Conservation (phyloP, 2,329 filamentous ascomycete genomes). For the Chrysosphaeria jannelii region DNA sequence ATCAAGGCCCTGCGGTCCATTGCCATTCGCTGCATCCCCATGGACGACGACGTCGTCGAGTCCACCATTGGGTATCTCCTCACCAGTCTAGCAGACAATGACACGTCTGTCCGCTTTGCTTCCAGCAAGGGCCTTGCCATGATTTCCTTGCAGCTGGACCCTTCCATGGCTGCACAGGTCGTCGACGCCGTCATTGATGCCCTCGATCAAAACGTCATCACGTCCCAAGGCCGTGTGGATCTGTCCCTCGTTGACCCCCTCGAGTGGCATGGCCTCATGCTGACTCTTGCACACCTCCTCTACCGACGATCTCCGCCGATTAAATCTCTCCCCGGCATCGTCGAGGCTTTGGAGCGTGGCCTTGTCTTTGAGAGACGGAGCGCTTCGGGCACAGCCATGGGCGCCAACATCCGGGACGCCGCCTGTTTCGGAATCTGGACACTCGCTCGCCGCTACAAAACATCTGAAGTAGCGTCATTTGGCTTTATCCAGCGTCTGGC, state of each 20-base stretch:
- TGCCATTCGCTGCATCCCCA: slow-evolving; percentile 20
- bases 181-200: slow-evolving; percentile 61
- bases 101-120: slow-evolving; percentile 70
- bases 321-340: slow-evolving; percentile 36
- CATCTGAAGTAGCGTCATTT: slow-evolving; percentile 39
- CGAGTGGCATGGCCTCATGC: slow-evolving; percentile 74
- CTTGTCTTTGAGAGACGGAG: slow-evolving; percentile 72
- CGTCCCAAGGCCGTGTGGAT: slow-evolving; percentile 12
- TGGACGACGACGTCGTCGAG: slow-evolving; percentile 34
- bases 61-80: slow-evolving; percentile 58
- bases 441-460: slow-evolving; percentile 60
- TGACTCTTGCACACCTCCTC: slow-evolving; percentile 63
- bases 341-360: slow-evolving; percentile 49
- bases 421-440: slow-evolving; percentile 95
- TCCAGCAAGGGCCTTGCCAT: slow-evolving; percentile 82
- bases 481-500: slow-evolving; percentile 43
- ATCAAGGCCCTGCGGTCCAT: slow-evolving; percentile 65
- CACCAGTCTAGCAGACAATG: slow-evolving; percentile 50
- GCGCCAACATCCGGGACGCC: slow-evolving; percentile 76
- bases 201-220: slow-evolving; percentile 25
- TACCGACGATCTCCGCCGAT: slow-evolving; percentile 59
- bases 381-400: slow-evolving; percentile 56
- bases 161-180: slow-evolving; percentile 59
- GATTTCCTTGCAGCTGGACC: slow-evolving; percentile 49
- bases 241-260: slow-evolving; percentile 50